Evolutionary conservation across 2,329 filamentous ascomycete species (phyloP).

Genomic region (Colletotrichum tropicicola): DNA sequence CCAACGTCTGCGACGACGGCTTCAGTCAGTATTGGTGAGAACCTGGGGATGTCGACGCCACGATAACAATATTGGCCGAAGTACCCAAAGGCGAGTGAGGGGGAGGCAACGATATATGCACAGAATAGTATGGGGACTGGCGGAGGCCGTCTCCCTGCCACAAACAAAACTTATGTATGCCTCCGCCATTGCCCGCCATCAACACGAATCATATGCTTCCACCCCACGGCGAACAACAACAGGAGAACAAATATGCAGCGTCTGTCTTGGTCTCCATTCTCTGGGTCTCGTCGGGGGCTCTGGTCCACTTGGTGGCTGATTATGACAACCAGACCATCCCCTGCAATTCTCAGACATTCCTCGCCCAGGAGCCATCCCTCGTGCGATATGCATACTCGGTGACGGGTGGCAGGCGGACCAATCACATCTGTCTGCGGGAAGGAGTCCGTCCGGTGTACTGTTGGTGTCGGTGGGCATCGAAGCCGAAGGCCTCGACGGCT

Average conservation of each 20-base stretch:
- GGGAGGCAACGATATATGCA: slow-evolving; percentile 31
- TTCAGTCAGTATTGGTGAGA: not conserved
- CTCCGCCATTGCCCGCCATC: slow-evolving; percentile 7
- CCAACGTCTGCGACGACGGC: slow-evolving; percentile 21
- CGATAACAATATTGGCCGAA: slow-evolving; percentile 9
- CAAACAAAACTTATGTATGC: slow-evolving; percentile 27
- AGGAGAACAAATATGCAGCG: slow-evolving; percentile 31
- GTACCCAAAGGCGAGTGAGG: slow-evolving; percentile 3
- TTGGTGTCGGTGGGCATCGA: slow-evolving; percentile 12
- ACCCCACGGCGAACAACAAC: slow-evolving; percentile 27
- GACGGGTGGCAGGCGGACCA: slow-evolving; percentile 1
- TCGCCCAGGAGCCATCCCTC: slow-evolving; percentile 24
- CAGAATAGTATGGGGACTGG: not conserved
- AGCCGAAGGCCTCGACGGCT: slow-evolving; percentile 19
- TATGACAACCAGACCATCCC: slow-evolving; percentile 22
- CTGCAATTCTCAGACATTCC: slow-evolving; percentile 31
- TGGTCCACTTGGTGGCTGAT: slow-evolving; percentile 28
- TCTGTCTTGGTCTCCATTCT: slow-evolving; percentile 26
- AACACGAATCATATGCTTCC: slow-evolving; percentile 23
- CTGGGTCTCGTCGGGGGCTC: slow-evolving; percentile 14
- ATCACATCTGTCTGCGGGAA: not conserved
- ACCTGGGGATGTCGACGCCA: not conserved
- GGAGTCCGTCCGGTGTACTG: slow-evolving; percentile 4
- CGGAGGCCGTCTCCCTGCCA: slow-evolving; percentile 24
- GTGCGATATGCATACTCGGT: slow-evolving; percentile 14